These are phyloP conservation scores for Fusarium pseudograminearum DNA, from an alignment of 2,329 filamentous ascomycete species.

Conservation along the genomic window DNA sequence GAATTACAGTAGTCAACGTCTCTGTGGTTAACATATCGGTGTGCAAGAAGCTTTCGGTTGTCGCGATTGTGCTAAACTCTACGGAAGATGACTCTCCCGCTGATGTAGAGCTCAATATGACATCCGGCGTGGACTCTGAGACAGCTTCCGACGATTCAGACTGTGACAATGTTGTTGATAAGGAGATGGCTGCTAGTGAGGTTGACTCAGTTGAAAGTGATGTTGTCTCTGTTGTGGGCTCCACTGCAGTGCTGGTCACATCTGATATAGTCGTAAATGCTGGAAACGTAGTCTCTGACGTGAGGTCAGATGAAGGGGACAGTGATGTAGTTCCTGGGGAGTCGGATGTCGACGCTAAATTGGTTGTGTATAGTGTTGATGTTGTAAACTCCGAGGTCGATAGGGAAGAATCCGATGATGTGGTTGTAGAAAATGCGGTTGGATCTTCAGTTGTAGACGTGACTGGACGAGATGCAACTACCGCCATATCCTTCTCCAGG, in stretches of 20 bases:
- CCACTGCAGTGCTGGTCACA: no score
- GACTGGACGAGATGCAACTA: neutral
- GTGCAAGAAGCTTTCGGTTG: accelerated
- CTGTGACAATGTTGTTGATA: neutral
- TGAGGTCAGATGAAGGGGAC: no score
- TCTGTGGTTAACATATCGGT: neutral
- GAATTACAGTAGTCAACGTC: neutral
- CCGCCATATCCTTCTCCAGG: neutral
- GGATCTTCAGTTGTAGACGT: neutral
- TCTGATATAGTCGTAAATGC: neutral
- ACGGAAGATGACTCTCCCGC: neutral
- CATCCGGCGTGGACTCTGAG: neutral
- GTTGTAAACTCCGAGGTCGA: neutral
- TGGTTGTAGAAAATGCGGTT: neutral
- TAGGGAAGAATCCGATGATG: neutral
- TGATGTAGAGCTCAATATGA: neutral
- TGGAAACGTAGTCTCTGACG: no score
- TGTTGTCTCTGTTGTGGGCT: no score
- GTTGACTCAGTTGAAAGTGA: neutral
- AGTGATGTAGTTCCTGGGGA: neutral
- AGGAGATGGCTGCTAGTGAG: neutral
- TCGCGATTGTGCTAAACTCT: neutral
- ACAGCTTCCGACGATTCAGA: neutral
- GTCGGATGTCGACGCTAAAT: neutral
- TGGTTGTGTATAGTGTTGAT: neutral